Evolutionary conservation across 23 red algal species (phyloP).

Genomic region (Gracilaria domingensis): DNA sequence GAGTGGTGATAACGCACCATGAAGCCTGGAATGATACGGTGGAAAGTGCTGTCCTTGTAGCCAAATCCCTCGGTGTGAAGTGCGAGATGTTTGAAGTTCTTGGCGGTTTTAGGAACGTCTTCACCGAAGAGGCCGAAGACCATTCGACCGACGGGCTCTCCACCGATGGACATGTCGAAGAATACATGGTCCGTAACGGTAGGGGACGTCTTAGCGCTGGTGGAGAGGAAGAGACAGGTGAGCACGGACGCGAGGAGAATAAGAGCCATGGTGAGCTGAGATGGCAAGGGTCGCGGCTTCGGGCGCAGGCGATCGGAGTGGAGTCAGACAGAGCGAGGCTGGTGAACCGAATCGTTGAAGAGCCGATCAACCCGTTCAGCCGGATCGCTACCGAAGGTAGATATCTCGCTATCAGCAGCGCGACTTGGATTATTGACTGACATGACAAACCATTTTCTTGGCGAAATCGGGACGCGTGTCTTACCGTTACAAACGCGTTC

Average conservation of each 20-base stretch:
- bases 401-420: too few relatives aligned
- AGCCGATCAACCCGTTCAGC: too few relatives aligned
- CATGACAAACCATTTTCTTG: too few relatives aligned
- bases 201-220: conserved; percentile 2
- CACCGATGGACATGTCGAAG: conserved; percentile 88
- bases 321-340: too few relatives aligned
- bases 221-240: conserved; percentile 5
- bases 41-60: conserved; percentile 85
- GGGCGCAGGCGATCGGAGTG: too few relatives aligned
- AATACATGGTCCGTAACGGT: conserved; percentile 82
- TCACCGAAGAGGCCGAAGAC: conserved; percentile 85
- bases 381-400: too few relatives aligned
- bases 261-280: conserved; percentile 33
- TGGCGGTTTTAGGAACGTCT: conserved; percentile 80
- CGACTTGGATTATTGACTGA: too few relatives aligned
- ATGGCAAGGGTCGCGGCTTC: too few relatives aligned
- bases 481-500: too few relatives aligned
- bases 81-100: conserved; percentile 91
- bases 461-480: too few relatives aligned
- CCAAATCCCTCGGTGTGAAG: conserved; percentile 71
- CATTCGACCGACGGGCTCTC: conserved; percentile 80
- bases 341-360: too few relatives aligned
- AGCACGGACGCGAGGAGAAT: conserved; percentile 2
- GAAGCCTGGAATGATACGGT: conserved; percentile 88
- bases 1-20: conserved; percentile 75